Conservation (phyloP, 495 filamentous ascomycete species). For the Penicillium bovifimosum region DNA sequence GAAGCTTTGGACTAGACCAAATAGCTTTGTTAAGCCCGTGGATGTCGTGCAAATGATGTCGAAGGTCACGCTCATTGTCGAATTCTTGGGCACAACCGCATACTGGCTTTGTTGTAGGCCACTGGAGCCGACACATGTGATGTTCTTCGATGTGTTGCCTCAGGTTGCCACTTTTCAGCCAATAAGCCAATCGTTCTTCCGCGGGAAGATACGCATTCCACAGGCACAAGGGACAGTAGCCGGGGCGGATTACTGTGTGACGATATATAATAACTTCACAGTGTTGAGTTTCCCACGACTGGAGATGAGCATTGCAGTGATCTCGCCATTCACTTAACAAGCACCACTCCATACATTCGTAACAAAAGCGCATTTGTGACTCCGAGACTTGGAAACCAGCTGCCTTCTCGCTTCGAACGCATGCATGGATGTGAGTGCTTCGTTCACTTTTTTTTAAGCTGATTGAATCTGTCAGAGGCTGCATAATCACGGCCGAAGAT, state of each 20-base stretch:
- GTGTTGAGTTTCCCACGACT: conserved; percentile 1
- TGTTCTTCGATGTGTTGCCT: conserved; percentile 6
- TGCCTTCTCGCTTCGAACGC: not conserved
- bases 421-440: conserved; percentile 10
- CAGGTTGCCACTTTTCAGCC: conserved; percentile 4
- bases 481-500: not conserved
- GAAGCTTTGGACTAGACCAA: not conserved
- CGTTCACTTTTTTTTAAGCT: conserved; percentile 5
- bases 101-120: not conserved
- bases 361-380: conserved; percentile 5
- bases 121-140: not conserved
- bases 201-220: not conserved
- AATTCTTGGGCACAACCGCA: not conserved
- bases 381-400: conserved; percentile 2
- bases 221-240: conserved; percentile 8
- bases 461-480: not conserved
- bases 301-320: conserved; percentile 1
- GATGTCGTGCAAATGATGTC: not conserved
- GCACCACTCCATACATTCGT: conserved; percentile 8
- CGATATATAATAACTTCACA: conserved; percentile 9
- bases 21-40: not conserved
- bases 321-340: conserved; percentile 3
- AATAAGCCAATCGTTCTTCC: conserved; percentile 1
- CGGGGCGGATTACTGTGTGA: conserved; percentile 2
- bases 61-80: not conserved